Base-by-base conservation (phyloP, 345 rosid species). In the Sonneratia alba region DNA sequence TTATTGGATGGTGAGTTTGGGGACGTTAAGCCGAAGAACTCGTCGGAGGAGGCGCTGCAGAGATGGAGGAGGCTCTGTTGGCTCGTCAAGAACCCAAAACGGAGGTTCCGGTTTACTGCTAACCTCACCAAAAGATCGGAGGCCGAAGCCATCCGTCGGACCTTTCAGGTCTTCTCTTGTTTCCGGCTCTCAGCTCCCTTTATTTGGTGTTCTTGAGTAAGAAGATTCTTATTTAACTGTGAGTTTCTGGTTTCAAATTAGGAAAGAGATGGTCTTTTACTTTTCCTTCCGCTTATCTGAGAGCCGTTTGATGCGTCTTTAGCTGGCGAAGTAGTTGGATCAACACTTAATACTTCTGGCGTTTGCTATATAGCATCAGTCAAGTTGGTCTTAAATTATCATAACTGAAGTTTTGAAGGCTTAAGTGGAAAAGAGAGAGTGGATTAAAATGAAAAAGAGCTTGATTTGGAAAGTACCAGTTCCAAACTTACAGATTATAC, bases 11-110 rank as follows among this genome's bases (percentile, higher is more conserved):
- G 87, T 42, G 83, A 81, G 72, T 94, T 91, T 51, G 81, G 93
- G 47, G 97, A 90, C 19, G 95, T 94, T 81, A 87, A 91, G 78
- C 77, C 97, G 3, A 91, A 94, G 89, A 88, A 94, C 83, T 87
- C 98, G 0, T 89, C 97, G 2, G 97, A 91, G 61, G 98, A 94
- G 74, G 97, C 98, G 68, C 77, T 94, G 53, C 91, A 88, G 84
- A 79, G 96, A 70, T 94, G 98, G 98, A 87, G 98, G 83, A 87
- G 83, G 63, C 92, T 90, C 8, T 94, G 96, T 62, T 87, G 96
- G 92, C 36, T 91, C 73, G 97, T 94, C n/a, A 94, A 91, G 86
- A 94, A 94, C 72, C 89, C 62, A 18, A 94, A 87, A 43, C 70
- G 96, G 49, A 82, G 98, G 78, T 94, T 94, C 66, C 90, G 97